A percentile compares a stretch with the other conserved stretches of the same genome.
Conservation (phyloP, 2,329 filamentous ascomycete genomes). For the Cladorrhinum sp. region DNA sequence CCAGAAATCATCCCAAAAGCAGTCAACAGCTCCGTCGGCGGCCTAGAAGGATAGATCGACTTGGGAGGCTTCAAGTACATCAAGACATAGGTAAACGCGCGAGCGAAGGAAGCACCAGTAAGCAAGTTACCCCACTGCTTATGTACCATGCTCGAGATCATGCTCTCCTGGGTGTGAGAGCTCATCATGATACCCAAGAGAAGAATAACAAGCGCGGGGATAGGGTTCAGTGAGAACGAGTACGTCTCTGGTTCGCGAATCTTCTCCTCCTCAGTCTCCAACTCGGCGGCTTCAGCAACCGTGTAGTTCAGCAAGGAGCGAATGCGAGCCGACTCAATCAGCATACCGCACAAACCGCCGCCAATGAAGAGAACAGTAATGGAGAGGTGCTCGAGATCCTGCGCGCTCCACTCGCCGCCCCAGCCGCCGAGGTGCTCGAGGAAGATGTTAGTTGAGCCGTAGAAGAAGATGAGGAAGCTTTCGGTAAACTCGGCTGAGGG, state of each 20-base stretch:
- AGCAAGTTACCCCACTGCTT: conserved; percentile 89
- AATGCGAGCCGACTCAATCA: conserved; percentile 72
- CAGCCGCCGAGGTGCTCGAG: conserved; percentile 79
- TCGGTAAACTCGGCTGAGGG: conserved; percentile 87
- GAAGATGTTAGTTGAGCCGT: conserved; percentile 87
- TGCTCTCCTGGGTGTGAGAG: conserved; percentile 78
- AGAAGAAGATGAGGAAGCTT: conserved; percentile 84
- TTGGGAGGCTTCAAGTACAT: conserved; percentile 77
- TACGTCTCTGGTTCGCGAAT: conserved; percentile 65
- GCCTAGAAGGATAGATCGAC: conserved; percentile 76
- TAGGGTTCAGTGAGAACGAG: conserved; percentile 76
- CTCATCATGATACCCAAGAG: conserved; percentile 93
- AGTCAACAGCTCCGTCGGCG: conserved; percentile 84
- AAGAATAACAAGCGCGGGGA: conserved; percentile 83
- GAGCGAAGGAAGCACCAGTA: conserved; percentile 73
- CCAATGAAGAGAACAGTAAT: conserved; percentile 94
- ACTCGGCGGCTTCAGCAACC: conserved; percentile 37
- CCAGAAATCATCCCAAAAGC: conserved; percentile 85
- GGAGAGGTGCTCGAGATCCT: conserved; percentile 86
- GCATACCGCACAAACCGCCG: conserved; percentile 82
- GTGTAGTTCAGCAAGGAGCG: conserved; percentile 63
- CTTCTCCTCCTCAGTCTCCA: conserved; percentile 41
- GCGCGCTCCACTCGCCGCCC: conserved; percentile 68
- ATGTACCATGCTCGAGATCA: conserved; percentile 89
- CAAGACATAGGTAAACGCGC: conserved; percentile 75